These are phyloP conservation scores for Phytophthora litchii DNA, from an alignment of 352 stramenopile species.

Conservation along the genomic window DNA sequence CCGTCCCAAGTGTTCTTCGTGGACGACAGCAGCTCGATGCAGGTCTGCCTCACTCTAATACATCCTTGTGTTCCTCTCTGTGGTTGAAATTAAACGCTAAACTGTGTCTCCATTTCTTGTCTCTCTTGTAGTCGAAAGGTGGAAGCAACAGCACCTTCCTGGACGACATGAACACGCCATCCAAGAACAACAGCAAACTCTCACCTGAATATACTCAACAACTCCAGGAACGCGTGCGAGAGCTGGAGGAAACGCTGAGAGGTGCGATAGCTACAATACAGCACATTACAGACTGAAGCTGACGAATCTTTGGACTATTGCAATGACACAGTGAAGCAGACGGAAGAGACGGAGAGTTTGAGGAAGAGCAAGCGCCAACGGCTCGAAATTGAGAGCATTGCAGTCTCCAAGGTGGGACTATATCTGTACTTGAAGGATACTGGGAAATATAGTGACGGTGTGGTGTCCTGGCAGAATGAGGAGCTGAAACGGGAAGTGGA, in stretches of 20 bases:
- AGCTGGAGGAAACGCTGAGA: conserved; percentile 39
- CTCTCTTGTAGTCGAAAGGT: conserved; percentile 23
- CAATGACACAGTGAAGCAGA: conserved; percentile 33
- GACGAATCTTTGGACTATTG: conserved; percentile 1
- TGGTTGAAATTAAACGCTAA: not conserved
- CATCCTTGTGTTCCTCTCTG: not conserved
- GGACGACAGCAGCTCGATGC: conserved; percentile 35
- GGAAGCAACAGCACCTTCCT: conserved; percentile 38
- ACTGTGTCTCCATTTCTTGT: not conserved
- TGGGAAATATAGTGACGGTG: conserved; percentile 3
- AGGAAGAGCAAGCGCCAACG: conserved; percentile 54
- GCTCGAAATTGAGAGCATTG: conserved; percentile 61
- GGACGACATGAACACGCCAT: conserved; percentile 45
- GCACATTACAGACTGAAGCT: not conserved
- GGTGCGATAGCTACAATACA: conserved; percentile 22
- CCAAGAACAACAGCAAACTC: conserved; percentile 5
- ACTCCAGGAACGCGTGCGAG: conserved; percentile 40
- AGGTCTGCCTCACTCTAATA: conserved; percentile 10
- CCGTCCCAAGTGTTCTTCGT: conserved; percentile 65
- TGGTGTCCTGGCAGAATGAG: conserved; percentile 39
- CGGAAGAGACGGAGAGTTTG: conserved; percentile 29
- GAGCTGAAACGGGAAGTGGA: conserved; percentile 59
- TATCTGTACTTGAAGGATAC: not conserved
- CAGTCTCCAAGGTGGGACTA: conserved; percentile 55
- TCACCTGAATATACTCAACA: conserved; percentile 29